Evolutionary conservation across 768 basidiomycete genomes (phyloP).

Genomic region (Russula earlei): DNA sequence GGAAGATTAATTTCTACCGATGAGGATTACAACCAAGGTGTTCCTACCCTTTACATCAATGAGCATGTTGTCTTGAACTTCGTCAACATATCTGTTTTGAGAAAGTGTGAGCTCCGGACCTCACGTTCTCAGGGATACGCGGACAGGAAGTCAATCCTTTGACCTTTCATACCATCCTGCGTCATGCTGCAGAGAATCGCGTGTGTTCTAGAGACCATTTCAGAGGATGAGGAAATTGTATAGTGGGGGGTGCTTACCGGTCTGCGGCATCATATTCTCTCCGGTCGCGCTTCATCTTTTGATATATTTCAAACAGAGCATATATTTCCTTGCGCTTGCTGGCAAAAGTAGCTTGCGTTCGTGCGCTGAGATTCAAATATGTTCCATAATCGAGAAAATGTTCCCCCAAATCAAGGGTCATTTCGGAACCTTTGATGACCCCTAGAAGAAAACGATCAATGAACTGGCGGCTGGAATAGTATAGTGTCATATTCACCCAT

Average conservation of each 20-base stretch:
- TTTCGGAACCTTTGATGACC: constrained; percentile 60
- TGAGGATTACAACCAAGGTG: not conserved
- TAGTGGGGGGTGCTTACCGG: constrained; percentile 34
- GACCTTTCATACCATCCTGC: constrained; percentile 4
- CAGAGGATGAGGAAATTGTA: not conserved
- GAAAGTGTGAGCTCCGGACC: not conserved
- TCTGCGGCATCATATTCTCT: constrained; percentile 54
- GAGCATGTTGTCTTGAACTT: constrained; percentile 56
- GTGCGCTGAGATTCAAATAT: constrained; percentile 33
- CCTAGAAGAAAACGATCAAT: constrained; percentile 27
- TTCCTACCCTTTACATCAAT: constrained; percentile 49
- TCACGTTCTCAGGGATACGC: not conserved
- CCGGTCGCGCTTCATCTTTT: constrained; percentile 33
- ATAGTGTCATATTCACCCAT: constrained; percentile 34
- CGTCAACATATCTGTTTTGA: constrained; percentile 55
- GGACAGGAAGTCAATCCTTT: constrained; percentile 7
- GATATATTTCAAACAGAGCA: constrained; percentile 43
- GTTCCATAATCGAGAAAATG: constrained; percentile 11
- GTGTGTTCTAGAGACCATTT: constrained; percentile 5
- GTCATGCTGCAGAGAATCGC: constrained; percentile 1
- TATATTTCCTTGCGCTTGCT: constrained; percentile 42
- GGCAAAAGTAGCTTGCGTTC: constrained; percentile 47
- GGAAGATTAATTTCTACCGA: not conserved
- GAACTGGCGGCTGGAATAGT: too few species aligned
- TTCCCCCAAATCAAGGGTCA: constrained; percentile 26